These are phyloP conservation scores for Cladosporium cucumerinum DNA, from an alignment of 2,329 filamentous ascomycete genomes.

Conservation along the genomic window DNA sequence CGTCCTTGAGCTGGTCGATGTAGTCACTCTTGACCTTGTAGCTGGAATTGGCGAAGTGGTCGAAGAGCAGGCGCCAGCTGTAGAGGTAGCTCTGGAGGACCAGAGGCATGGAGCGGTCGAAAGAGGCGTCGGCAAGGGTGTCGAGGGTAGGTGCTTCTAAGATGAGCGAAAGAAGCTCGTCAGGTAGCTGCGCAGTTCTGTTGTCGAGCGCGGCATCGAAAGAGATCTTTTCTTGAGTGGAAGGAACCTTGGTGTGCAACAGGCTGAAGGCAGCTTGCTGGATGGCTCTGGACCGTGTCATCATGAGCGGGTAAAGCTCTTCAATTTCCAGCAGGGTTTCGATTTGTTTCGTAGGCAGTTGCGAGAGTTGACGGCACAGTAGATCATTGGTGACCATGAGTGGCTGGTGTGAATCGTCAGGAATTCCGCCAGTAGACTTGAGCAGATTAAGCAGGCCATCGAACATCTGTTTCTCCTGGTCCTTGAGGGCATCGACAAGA, in stretches of 20 bases:
- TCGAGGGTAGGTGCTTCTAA: slow-evolving; percentile 72
- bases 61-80: slow-evolving; percentile 86
- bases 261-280: slow-evolving; percentile 79
- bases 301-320: slow-evolving; percentile 72
- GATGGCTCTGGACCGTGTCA: slow-evolving; percentile 69
- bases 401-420: slow-evolving; percentile 60
- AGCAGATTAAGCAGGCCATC: slow-evolving; percentile 62
- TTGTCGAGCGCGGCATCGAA: slow-evolving; percentile 73
- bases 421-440: slow-evolving; percentile 45
- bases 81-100: slow-evolving; percentile 75
- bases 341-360: slow-evolving; percentile 60
- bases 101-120: slow-evolving; percentile 64
- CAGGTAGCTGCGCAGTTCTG: slow-evolving; percentile 68
- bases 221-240: slow-evolving; percentile 74
- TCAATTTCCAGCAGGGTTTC: slow-evolving; percentile 51
- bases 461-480: slow-evolving; percentile 56
- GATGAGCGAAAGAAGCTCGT: slow-evolving; percentile 80
- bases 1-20: slow-evolving; percentile 71
- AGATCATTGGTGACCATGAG: slow-evolving; percentile 72
- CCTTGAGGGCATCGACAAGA: slow-evolving; percentile 68
- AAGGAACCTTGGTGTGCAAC: slow-evolving; percentile 75
- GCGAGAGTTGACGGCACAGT: slow-evolving; percentile 65
- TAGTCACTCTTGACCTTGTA: slow-evolving; percentile 82
- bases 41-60: slow-evolving; percentile 62
- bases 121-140: slow-evolving; percentile 61